These are phyloP conservation scores for Naganishia onofrii DNA, from an alignment of 768 basidiomycete genomes.

Conservation along the genomic window DNA sequence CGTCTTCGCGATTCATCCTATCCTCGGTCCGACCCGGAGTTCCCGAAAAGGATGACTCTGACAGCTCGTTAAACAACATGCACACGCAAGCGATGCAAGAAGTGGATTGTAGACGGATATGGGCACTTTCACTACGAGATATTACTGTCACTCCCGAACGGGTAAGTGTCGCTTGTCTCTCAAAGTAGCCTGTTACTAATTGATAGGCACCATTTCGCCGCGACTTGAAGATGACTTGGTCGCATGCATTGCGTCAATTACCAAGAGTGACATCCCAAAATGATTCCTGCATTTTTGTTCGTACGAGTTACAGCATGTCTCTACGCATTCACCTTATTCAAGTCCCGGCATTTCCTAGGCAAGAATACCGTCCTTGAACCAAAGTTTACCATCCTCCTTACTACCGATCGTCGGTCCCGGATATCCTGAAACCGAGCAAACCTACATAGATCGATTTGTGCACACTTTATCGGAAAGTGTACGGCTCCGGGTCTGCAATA, in stretches of 20 bases:
- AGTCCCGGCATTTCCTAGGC: no score
- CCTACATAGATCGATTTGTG: slow-evolving; percentile 39
- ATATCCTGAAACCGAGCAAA: slow-evolving; percentile 57
- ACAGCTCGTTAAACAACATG: no score
- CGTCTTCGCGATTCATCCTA: no score
- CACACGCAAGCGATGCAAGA: neutral
- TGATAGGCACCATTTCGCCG: no score
- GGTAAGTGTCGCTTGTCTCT: neutral
- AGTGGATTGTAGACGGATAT: slow-evolving; percentile 11
- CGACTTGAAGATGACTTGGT: neutral
- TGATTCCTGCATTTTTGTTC: neutral
- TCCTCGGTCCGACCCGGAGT: neutral
- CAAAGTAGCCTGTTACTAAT: no score
- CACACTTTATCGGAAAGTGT: slow-evolving; percentile 64
- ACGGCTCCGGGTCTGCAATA: slow-evolving; percentile 64
- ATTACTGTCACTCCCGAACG: neutral
- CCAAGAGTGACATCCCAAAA: neutral
- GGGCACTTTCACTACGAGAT: neutral
- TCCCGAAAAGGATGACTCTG: no score
- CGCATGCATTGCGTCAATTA: neutral
- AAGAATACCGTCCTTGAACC: slow-evolving; percentile 16
- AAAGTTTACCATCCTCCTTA: slow-evolving; percentile 15
- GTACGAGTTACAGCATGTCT: no score
- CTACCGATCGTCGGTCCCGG: slow-evolving; percentile 6
- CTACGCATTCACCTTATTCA: no score